Evolutionary conservation across 805 yeast genomes (phyloP), one percentile per base, ranked within the genome.

Genomic region (Candida berthetii): DNA sequence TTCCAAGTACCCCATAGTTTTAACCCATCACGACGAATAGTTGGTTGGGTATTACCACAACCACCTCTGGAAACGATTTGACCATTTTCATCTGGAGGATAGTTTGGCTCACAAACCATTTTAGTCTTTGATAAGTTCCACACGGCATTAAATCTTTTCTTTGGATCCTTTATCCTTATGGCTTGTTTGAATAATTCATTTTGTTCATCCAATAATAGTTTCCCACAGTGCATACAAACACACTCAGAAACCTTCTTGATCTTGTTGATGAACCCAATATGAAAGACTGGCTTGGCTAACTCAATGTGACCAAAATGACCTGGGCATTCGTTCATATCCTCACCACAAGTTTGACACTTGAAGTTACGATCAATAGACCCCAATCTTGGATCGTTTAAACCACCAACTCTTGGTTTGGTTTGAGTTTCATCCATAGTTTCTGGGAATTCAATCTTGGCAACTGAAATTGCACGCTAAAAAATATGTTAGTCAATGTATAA

Each of bases 301-400:
- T 93, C 99, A 47, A 93, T 93, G 60, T 93, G 99, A 52, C 99
- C 99, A 66, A 93, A 93, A 69, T 93, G 99, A 45, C 99, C 99
- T 1, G 98, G 98, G 67, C 99, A 93, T 63, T 93, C 98, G 46
- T 91, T 87, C 97, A 93, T 93, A 55, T 91, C 96, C 65, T 93
- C 99, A 57, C 96, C 95, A 74, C 99, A 93, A 19, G 99, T 93
- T 72, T 91, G 98, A 74, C 99, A 93, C 70, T 87, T 88, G 74
- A 85, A 86, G 62, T 90, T 91, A 64, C 99, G 82, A 66, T 93
- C 99, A 54, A 93, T 90, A 4, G 97, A 85, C 39, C 99, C 99
- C 47, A 93, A 73, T 55, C 98, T 81, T 46, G 99, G 98, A 64
- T 95, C 99, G 61, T 90, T 91, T 48, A 93, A 71, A 46, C 99